phyloP scores from a whole-genome alignment of 2,329 filamentous ascomycete genomes.

The Fusarium annulatum region DNA sequence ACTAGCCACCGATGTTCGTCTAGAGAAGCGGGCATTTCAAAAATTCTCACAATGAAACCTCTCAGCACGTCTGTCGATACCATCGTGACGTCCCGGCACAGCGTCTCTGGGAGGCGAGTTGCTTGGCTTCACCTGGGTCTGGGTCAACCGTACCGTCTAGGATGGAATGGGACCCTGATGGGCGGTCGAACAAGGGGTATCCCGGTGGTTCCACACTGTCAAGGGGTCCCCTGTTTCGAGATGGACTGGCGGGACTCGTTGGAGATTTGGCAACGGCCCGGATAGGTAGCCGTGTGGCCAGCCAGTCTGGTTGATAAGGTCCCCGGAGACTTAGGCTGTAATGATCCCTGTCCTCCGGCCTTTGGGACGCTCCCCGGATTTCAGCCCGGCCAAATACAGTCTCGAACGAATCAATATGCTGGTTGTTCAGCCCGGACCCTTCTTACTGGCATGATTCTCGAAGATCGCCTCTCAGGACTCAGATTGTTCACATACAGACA shows the following conservation, averaged over 20 bases:
- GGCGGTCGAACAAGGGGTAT: slow-evolving; percentile 26
- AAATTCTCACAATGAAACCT: slow-evolving; percentile 31
- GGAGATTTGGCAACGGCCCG: slow-evolving; percentile 50
- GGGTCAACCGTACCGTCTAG: slow-evolving; percentile 1
- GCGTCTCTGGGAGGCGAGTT: slow-evolving; percentile 41
- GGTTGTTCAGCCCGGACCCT: slow-evolving; percentile 32
- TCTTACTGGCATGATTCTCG: slow-evolving; percentile 48
- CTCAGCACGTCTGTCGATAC: slow-evolving; percentile 27
- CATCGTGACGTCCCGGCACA: slow-evolving; percentile 43
- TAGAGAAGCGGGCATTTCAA: slow-evolving; percentile 15
- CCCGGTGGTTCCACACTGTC: background rate
- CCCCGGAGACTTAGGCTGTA: slow-evolving; percentile 44
- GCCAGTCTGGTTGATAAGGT: slow-evolving; percentile 45
- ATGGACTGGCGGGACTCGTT: slow-evolving; percentile 35
- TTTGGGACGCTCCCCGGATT: slow-evolving; percentile 50
- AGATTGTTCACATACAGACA: slow-evolving; percentile 8
- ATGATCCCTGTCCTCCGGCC: slow-evolving; percentile 43
- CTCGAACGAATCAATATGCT: slow-evolving; percentile 31
- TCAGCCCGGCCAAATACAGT: slow-evolving; percentile 41
- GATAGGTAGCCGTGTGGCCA: slow-evolving; percentile 51
- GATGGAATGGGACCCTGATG: slow-evolving; percentile 43
- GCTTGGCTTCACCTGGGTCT: slow-evolving; percentile 39
- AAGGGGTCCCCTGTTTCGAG: slow-evolving; percentile 32
- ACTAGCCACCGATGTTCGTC: slow-evolving; percentile 4
- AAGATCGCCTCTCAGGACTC: slow-evolving; percentile 44